A percentile compares a stretch with the other conserved stretches of the same genome.
Conservation (phyloP, 129 eudicot genomes). For the Lactuca sativa region DNA sequence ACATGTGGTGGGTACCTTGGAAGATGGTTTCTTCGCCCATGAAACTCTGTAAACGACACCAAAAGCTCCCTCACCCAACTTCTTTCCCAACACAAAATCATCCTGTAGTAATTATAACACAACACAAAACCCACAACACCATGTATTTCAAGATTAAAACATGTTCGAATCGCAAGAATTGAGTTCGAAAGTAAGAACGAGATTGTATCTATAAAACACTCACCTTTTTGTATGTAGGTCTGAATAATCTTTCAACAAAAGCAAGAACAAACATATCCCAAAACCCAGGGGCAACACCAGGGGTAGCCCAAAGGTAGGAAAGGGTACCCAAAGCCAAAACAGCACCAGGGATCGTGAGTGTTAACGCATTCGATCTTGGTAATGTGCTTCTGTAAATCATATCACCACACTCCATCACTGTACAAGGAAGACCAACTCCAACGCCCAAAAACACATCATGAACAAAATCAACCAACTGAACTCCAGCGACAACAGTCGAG, state of each 20-base stretch:
- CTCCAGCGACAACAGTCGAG: conserved; percentile 49
- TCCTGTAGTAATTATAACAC: conserved; percentile 49
- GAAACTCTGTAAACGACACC: conserved; percentile 88
- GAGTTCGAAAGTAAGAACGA: conserved; percentile 1
- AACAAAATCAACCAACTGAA: conserved; percentile 48
- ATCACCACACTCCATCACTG: conserved; percentile 99
- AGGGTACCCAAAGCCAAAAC: conserved; percentile 76
- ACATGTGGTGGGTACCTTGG: conserved; percentile 58
- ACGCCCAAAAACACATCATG: conserved; percentile 85
- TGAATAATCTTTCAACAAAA: conserved; percentile 81
- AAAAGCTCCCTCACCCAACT: conserved; percentile 97
- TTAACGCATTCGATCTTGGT: conserved; percentile 69
- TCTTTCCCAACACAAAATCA: conserved; percentile 94
- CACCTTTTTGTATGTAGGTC: conserved; percentile 85
- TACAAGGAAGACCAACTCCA: conserved; percentile 97
- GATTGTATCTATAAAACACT: neutral
- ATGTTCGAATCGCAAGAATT: neutral
- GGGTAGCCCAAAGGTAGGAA: conserved; percentile 98
- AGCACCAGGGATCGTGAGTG: conserved; percentile 85
- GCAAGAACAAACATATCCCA: conserved; percentile 99
- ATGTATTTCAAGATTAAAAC: conserved; percentile 1
- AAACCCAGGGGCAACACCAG: conserved; percentile 99
- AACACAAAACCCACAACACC: conserved; percentile 14
- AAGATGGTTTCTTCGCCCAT: conserved; percentile 49
- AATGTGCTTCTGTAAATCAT: conserved; percentile 92